Evolutionary conservation across 2,329 filamentous ascomycete species (phyloP).

Genomic region (Saccharata proteae): DNA sequence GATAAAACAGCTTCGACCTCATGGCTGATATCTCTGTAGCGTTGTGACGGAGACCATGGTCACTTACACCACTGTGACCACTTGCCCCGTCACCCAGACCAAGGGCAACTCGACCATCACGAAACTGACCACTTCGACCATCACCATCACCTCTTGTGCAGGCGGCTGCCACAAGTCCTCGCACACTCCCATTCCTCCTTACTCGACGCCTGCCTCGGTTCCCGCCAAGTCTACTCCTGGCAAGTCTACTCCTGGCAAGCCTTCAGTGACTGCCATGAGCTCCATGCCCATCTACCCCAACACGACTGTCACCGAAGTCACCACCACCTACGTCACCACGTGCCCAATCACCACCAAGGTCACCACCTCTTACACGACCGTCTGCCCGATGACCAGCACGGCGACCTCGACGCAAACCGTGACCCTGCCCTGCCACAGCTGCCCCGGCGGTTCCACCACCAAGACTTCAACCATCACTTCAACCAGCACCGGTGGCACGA

Average conservation of each 20-base stretch:
- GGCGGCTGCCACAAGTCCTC: constrained; percentile 8
- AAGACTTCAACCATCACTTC: neutral
- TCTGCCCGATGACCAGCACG: constrained; percentile 9
- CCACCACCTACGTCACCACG: constrained; percentile 3
- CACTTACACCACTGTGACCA: constrained; percentile 8
- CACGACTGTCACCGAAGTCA: constrained; percentile 1
- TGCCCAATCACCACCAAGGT: constrained; percentile 5
- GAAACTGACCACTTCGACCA: constrained; percentile 7
- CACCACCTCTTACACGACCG: constrained; percentile 10
- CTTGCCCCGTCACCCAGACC: constrained; percentile 10
- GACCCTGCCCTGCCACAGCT: constrained; percentile 4
- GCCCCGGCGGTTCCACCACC: constrained; percentile 4
- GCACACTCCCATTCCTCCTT: constrained; percentile 1
- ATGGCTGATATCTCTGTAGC: neutral
- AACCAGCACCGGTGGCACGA: constrained; percentile 2
- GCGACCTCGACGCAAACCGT: constrained; percentile 7
- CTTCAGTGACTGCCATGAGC: neutral
- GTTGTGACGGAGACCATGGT: constrained; percentile 4
- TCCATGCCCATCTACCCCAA: constrained; percentile 3
- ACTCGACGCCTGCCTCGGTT: neutral
- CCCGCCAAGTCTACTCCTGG: neutral
- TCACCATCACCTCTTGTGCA: constrained; percentile 9
- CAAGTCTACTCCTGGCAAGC: neutral
- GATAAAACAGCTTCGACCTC: constrained; percentile 2
- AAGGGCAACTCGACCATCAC: constrained; percentile 8